Conservation (phyloP, 2,329 filamentous ascomycete genomes). For the Scedosporium dehoogii region DNA sequence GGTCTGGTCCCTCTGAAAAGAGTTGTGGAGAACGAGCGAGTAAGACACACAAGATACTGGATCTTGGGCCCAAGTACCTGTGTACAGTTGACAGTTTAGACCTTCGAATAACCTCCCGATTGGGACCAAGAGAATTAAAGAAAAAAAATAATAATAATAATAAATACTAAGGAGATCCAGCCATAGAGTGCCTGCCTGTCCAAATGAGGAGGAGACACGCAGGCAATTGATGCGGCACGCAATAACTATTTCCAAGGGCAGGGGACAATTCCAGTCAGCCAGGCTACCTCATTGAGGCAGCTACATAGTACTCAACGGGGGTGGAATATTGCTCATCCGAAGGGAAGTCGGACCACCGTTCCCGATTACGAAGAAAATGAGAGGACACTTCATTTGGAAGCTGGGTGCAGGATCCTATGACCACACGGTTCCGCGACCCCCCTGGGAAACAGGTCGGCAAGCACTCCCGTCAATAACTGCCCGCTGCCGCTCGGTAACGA, state of each 20-base stretch:
- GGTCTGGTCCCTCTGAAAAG: no score
- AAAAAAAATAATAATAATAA: no score
- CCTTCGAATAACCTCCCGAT: neutral
- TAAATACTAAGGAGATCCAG: neutral
- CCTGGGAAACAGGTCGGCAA: slow-evolving; percentile 3
- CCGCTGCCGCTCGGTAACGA: slow-evolving; percentile 2
- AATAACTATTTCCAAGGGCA: neutral
- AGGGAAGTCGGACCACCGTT: slow-evolving; percentile 5
- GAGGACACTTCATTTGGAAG: slow-evolving; percentile 5
- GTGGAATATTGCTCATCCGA: slow-evolving; percentile 5
- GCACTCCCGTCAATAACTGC: slow-evolving; percentile 5
- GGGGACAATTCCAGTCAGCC: neutral
- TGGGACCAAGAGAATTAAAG: neutral
- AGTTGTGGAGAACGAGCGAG: no score
- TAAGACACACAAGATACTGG: no score
- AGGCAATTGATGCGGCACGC: neutral
- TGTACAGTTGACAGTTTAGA: neutral
- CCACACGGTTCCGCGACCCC: neutral
- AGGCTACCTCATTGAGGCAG: no score
- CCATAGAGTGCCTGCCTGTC: neutral
- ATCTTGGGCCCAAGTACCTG: no score
- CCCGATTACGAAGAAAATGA: neutral
- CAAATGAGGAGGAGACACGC: neutral
- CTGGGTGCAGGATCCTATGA: neutral
- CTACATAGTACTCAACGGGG: neutral